phyloP scores from a whole-genome alignment of 768 basidiomycete genomes.

The Hypsizygus marmoreus region DNA sequence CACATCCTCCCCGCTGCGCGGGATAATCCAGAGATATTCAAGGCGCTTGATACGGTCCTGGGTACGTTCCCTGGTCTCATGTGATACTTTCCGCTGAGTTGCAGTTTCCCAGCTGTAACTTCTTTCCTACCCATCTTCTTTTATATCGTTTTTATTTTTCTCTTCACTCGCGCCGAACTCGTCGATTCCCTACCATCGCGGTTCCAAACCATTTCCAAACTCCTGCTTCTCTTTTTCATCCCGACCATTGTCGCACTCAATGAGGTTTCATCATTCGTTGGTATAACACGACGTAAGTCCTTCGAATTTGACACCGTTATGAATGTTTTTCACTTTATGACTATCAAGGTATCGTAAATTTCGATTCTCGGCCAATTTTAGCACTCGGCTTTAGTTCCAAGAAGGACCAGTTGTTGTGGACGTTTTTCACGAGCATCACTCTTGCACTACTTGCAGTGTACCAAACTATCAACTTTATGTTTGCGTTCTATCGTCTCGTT shows the following conservation, averaged over 20 bases:
- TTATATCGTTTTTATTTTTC: conserved; percentile 63
- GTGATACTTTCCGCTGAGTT: not conserved
- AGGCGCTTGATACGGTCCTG: conserved; percentile 56
- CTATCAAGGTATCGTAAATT: conserved; percentile 12
- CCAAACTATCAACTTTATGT: conserved; percentile 58
- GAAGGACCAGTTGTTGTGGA: conserved; percentile 44
- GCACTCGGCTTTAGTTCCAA: conserved; percentile 43
- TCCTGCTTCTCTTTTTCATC: conserved; percentile 52
- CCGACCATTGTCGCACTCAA: conserved; percentile 57
- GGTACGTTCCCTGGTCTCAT: conserved; percentile 44
- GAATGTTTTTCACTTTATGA: not conserved
- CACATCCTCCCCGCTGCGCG: conserved; percentile 55
- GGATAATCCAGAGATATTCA: conserved; percentile 46
- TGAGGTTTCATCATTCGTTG: conserved; percentile 66
- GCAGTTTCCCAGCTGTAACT: conserved; percentile 40
- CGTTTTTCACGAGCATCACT: conserved; percentile 60
- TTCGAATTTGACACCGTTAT: not conserved
- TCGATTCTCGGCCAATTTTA: conserved; percentile 14
- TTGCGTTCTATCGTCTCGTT: conserved; percentile 60
- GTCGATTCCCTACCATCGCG: conserved; percentile 53
- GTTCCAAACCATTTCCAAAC: conserved; percentile 44
- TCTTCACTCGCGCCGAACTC: conserved; percentile 54
- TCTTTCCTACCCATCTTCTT: conserved; percentile 69
- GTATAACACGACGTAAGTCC: conserved; percentile 56
- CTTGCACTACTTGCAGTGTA: conserved; percentile 59